Evolutionary conservation across 2,329 filamentous ascomycete species (phyloP), one percentile per base, ranked within the genome.

Genomic region (Cytospora mali): DNA sequence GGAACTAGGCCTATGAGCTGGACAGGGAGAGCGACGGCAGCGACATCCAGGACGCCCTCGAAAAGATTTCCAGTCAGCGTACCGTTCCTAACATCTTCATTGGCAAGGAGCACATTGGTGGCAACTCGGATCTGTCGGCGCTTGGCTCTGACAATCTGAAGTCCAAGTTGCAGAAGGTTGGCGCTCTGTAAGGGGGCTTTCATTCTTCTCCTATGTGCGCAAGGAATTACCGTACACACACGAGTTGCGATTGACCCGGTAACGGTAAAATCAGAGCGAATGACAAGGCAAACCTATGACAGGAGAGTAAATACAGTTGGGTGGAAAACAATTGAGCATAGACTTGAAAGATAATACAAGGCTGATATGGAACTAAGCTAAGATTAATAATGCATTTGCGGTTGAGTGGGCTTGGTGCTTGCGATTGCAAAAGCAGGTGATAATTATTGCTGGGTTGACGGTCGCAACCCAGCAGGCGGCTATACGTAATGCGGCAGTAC

Each of bases 51-150:
- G 82, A 87, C 68, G 92, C 93, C 28, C 90, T 99, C 65, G 77
- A 85, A 69, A 84, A 94, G 67, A 85, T 98, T 71, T 92, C 88
- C 62, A 83, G 85, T 75, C 95, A 99, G 84, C 84, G 88, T 72
- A 94, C 91, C 71, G 95, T 99, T 6, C 95, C 95, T 71, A 98
- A 98, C 82, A 90, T 97, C 80, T 98, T 91, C 83, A 98, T 99
- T 78, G 80, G 80, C 70, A 80, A 93, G 80, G 81, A 96, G 81
- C 94, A 97, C 79, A 96, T 99, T 75, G 95, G 95, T 67, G 95
- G 95, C 69, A 98, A 98, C 86, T 96, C 92, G 27, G 94, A 95
- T 70, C 77, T 96, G 67, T 89, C 93, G 79, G 82, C 79, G 1
- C 70, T 68, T 58, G 75, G 75, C 58, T 86, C 83, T 77, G 86